Base-by-base conservation (phyloP, 2,329 filamentous ascomycete genomes). In the Pseudopithomyces maydicus region DNA sequence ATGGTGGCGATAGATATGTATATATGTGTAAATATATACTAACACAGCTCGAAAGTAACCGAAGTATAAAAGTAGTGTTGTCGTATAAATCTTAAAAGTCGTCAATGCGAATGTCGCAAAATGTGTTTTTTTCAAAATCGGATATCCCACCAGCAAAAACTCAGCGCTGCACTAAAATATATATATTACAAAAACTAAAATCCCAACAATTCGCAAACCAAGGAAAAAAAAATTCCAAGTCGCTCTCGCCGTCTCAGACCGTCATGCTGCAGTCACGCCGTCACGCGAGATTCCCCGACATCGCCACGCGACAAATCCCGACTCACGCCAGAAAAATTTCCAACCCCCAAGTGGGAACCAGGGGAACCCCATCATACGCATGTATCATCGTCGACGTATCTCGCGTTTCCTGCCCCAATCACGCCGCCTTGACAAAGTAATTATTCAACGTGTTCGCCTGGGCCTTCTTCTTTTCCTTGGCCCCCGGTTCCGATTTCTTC, bases 381-480 rank as follows among this genome's bases (percentile, higher is more conserved):
- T 8, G 26, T 29, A 47, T 8, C 44, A 23, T 19, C 22, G 2
- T 32, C 35, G 11, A 6, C 38, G 32, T 23, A 17, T 26, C 23
- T 38, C 23, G n/a, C 11, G 10, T 20, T n/a, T 23, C 12, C 17
- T 11, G n/a, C 3, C 4, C 6, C 17, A 1, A 6, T 54, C 41
- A 58, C 26, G 39, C 36, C 20, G 56, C 54, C 49, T 70, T 70
- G 1, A 52, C 61, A 44, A 74, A 75, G 38, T 75, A 75, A 19
- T 74, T 74, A 8, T 59, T 42, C 49, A 75, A 52, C 1, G 71
- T 75, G 38, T 75, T 75, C 58, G 69, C 72, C 56, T 75, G 72
- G 1, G 52, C 35, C 2, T 55, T 36, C 55, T 68, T 59, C 36
- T 56, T 67, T 19, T 55, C 68, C 58, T 76, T 68, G 62, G 74